A percentile compares a stretch with the other conserved stretches of the same genome.
phyloP scores from a whole-genome alignment of 2,329 filamentous ascomycete species.

The Neofusicoccum sp. region DNA sequence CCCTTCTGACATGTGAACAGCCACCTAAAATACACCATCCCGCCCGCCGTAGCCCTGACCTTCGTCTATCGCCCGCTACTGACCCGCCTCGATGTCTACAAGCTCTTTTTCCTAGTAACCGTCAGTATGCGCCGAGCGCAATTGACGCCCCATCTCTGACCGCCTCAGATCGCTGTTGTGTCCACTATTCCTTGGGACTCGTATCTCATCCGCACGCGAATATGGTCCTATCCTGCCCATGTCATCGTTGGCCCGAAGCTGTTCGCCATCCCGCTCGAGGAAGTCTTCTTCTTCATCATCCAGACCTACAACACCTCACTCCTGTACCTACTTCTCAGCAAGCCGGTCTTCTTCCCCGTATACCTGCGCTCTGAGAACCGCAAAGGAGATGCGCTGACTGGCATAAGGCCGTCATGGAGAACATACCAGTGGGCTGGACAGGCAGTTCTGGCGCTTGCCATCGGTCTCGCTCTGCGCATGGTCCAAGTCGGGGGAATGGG shows the following conservation, averaged over 20 bases:
- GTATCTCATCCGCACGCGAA: conserved; percentile 64
- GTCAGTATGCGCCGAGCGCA: conserved; percentile 28
- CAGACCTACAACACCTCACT: conserved; percentile 72
- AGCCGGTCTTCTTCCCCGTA: conserved; percentile 57
- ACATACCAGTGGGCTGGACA: conserved; percentile 52
- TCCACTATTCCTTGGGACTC: conserved; percentile 76
- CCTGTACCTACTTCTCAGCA: conserved; percentile 66
- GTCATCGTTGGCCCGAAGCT: conserved; percentile 63
- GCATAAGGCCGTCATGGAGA: background rate
- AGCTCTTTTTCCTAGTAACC: conserved; percentile 58
- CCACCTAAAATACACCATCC: conserved; percentile 66
- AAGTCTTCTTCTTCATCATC: conserved; percentile 74
- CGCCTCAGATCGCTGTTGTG: conserved; percentile 56
- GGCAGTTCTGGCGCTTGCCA: conserved; percentile 39
- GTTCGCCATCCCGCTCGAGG: conserved; percentile 66
- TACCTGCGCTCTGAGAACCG: conserved; percentile 48
- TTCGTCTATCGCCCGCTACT: conserved; percentile 60
- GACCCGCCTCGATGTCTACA: conserved; percentile 61
- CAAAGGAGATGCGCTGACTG: background rate
- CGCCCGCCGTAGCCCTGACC: conserved; percentile 59
- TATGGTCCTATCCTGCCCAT: conserved; percentile 70
- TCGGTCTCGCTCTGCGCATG: conserved; percentile 46
- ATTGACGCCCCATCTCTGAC: conserved; percentile 25
- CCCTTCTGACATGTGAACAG: conserved; percentile 37
- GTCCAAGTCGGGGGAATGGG: conserved; percentile 49